Percentiles rank a stretch among this genome's conserved stretches.
Conservation (phyloP, 305 asterid genomes). For the Solanum hybrid region DNA sequence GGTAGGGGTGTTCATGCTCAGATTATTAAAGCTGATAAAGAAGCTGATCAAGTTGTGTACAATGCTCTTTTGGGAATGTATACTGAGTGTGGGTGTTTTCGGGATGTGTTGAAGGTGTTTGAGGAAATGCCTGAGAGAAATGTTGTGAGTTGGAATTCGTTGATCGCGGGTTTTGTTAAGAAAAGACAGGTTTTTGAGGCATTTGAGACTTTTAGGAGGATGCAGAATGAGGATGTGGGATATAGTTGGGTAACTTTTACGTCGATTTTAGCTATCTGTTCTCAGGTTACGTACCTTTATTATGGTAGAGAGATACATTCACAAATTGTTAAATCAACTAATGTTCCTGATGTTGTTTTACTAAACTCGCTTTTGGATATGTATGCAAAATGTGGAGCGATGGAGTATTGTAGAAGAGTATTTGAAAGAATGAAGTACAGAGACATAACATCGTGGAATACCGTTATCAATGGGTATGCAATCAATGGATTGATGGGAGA, state of each 20-base stretch:
- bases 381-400: conserved; percentile 41
- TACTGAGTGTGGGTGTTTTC: conserved; percentile 26
- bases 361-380: conserved; percentile 36
- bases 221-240: conserved; percentile 31
- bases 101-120: conserved; percentile 28
- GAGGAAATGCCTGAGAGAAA: conserved; percentile 48
- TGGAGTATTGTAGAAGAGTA: conserved; percentile 27
- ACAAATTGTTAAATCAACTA: conserved; percentile 25
- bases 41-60: conserved; percentile 43
- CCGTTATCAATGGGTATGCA: conserved; percentile 37
- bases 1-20: conserved; percentile 36
- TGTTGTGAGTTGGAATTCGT: conserved; percentile 40
- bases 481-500: conserved; percentile 27
- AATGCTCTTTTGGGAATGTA: conserved; percentile 38
- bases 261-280: conserved; percentile 22
- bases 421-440: conserved; percentile 26
- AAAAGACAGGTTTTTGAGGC: conserved; percentile 31
- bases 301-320: conserved; percentile 40
- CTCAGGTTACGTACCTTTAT: conserved; percentile 24
- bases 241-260: conserved; percentile 43
- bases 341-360: conserved; percentile 24
- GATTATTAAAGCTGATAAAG: conserved; percentile 19
- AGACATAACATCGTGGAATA: conserved; percentile 39
- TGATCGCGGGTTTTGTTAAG: conserved; percentile 24
- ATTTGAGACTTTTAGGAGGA: conserved; percentile 27